phyloP scores from a whole-genome alignment of 2,329 filamentous ascomycete species.

The Cadophora gregata region DNA sequence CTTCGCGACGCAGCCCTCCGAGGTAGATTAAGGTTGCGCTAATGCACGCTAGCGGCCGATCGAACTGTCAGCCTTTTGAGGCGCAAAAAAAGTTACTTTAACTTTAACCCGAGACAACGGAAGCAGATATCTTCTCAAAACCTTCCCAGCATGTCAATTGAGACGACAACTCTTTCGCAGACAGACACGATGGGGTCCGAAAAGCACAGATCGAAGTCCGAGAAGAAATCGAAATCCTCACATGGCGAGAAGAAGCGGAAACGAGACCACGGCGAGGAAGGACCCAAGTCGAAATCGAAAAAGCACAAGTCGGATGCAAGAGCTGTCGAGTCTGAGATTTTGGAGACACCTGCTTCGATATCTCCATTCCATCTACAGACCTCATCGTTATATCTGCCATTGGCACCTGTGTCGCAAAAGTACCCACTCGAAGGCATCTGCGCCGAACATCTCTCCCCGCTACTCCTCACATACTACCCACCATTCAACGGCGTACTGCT shows the following conservation, averaged over 20 bases:
- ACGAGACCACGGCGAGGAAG: constrained; percentile 47
- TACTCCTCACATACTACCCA: constrained; percentile 78
- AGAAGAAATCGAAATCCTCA: constrained; percentile 46
- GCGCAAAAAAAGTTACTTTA: constrained; percentile 29
- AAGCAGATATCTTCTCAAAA: constrained; percentile 3
- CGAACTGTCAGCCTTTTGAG: constrained; percentile 32
- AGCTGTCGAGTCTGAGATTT: constrained; percentile 26
- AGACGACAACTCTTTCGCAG: constrained; percentile 27
- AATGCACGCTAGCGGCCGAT: constrained; percentile 35
- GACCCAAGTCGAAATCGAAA: constrained; percentile 53
- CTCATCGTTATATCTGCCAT: constrained; percentile 78
- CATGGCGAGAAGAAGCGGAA: constrained; percentile 52
- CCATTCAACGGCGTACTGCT: constrained; percentile 76
- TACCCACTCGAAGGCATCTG: constrained; percentile 73
- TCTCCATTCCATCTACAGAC: constrained; percentile 82
- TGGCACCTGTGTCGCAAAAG: constrained; percentile 73
- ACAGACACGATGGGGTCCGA: constrained; percentile 31
- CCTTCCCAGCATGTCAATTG: constrained; percentile 40
- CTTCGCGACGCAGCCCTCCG: constrained; percentile 10
- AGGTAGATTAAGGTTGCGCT: background rate
- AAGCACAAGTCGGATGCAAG: constrained; percentile 49
- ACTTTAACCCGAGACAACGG: constrained; percentile 23
- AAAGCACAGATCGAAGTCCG: constrained; percentile 41
- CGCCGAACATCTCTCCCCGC: constrained; percentile 75
- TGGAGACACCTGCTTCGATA: constrained; percentile 39